Evolutionary conservation across 2,329 filamentous ascomycete genomes (phyloP).

Genomic region (Metarhizium sp.): DNA sequence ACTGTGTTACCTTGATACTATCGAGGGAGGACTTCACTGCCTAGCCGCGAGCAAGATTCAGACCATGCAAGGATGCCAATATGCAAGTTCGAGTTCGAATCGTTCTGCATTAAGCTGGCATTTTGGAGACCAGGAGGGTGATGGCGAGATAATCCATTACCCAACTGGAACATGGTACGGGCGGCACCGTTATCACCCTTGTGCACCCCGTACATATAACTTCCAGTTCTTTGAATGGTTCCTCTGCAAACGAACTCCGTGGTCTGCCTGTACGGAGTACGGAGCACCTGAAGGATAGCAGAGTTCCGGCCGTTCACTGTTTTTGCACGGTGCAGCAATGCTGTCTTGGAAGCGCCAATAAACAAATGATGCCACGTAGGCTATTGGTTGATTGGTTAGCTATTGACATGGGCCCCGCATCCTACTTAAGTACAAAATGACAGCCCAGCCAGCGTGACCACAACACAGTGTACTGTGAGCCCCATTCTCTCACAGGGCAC

Average conservation of each 20-base stretch:
- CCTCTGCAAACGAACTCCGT: too few relatives aligned
- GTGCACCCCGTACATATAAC: too few relatives aligned
- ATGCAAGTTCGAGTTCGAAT: too few relatives aligned
- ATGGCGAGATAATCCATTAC: too few relatives aligned
- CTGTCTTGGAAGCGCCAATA: background rate
- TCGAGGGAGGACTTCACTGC: too few relatives aligned
- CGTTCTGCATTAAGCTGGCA: too few relatives aligned
- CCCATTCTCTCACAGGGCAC: background rate
- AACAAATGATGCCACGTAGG: constrained; percentile 4
- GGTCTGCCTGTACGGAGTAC: too few relatives aligned
- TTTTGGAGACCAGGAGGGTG: too few relatives aligned
- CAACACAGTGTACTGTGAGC: background rate
- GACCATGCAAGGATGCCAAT: background rate
- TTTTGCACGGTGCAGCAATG: background rate
- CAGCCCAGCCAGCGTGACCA: constrained; percentile 10
- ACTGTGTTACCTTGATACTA: background rate
- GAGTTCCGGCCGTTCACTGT: background rate
- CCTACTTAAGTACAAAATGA: constrained; percentile 10
- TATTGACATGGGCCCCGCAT: constrained; percentile 9
- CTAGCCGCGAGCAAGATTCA: background rate
- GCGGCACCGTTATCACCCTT: too few relatives aligned
- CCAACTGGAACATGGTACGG: too few relatives aligned
- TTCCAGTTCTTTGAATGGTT: too few relatives aligned
- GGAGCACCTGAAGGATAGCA: too few relatives aligned
- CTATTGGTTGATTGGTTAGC: background rate